Percentiles rank a stretch among this genome's conserved stretches.
Conservation (phyloP, 805 yeast genomes). For the Groenewaldozyma tartarivorans region DNA sequence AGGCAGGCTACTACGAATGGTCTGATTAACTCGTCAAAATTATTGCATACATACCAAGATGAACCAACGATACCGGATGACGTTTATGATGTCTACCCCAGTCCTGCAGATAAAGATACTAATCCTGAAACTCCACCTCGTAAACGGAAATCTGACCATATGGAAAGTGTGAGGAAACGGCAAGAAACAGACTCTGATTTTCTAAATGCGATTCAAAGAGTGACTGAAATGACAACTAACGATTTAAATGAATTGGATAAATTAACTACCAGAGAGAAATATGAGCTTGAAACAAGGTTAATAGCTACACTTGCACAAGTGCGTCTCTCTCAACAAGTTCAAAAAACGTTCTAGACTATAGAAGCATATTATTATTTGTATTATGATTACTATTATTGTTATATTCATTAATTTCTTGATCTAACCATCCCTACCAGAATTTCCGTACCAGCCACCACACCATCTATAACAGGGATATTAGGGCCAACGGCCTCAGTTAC, state of each 20-base stretch:
- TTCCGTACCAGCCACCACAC: conserved; percentile 39
- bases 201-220: neutral
- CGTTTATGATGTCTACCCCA: neutral
- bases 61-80: neutral
- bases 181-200: neutral
- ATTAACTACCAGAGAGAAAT: neutral
- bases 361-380: too few species aligned
- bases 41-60: too few species aligned
- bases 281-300: neutral
- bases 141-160: neutral
- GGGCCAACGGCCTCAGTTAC: conserved; percentile 29
- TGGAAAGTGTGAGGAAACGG: neutral
- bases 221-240: neutral
- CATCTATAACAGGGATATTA: conserved; percentile 35
- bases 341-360: too few species aligned
- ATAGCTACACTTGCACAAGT: neutral
- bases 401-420: conserved; percentile 1
- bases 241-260: neutral
- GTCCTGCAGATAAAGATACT: neutral
- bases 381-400: neutral
- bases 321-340: neutral
- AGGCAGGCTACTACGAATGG: too few species aligned
- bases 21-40: too few species aligned
- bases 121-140: neutral
- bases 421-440: conserved; percentile 28